Conservation (phyloP, 2,329 filamentous ascomycete genomes). For the Fusarium chaquense region DNA sequence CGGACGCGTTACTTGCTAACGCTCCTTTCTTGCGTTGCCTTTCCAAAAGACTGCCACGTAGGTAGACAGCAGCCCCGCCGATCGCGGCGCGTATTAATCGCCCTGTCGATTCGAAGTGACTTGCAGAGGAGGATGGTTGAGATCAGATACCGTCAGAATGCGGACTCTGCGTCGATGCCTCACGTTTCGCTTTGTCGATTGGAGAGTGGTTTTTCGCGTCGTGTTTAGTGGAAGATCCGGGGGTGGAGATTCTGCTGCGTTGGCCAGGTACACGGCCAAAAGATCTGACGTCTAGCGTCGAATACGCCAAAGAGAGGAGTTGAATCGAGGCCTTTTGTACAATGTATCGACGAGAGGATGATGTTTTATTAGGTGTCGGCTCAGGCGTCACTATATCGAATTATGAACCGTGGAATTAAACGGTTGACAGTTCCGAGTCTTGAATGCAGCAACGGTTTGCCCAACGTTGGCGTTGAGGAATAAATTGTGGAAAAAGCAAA, state of each 20-base stretch:
- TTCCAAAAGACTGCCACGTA: constrained; percentile 40
- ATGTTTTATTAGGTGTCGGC: constrained; percentile 1
- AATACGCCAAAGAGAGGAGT: constrained; percentile 13
- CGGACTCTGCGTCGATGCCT: constrained; percentile 30
- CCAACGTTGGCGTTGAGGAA: neutral
- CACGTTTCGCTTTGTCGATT: constrained; percentile 17
- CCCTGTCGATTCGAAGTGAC: constrained; percentile 37
- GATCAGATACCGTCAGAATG: constrained; percentile 11
- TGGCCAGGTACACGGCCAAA: constrained; percentile 11
- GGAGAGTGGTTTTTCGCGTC: neutral
- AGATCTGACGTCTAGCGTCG: constrained; percentile 27
- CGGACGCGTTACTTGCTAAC: neutral
- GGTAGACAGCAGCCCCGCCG: constrained; percentile 41
- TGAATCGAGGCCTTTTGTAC: constrained; percentile 12
- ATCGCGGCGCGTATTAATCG: constrained; percentile 23
- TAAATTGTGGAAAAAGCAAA: constrained; percentile 2
- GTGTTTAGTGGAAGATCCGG: constrained; percentile 21
- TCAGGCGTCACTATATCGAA: neutral
- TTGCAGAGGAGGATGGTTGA: constrained; percentile 6
- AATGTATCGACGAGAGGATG: neutral
- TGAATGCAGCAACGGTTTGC: neutral
- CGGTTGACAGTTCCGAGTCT: neutral
- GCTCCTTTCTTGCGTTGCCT: constrained; percentile 5
- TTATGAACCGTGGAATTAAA: neutral
- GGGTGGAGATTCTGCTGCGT: constrained; percentile 33